These are phyloP conservation scores for Tillandsia leiboldiana DNA, from an alignment of 176 grass and related monocot species.

Conservation along the genomic window DNA sequence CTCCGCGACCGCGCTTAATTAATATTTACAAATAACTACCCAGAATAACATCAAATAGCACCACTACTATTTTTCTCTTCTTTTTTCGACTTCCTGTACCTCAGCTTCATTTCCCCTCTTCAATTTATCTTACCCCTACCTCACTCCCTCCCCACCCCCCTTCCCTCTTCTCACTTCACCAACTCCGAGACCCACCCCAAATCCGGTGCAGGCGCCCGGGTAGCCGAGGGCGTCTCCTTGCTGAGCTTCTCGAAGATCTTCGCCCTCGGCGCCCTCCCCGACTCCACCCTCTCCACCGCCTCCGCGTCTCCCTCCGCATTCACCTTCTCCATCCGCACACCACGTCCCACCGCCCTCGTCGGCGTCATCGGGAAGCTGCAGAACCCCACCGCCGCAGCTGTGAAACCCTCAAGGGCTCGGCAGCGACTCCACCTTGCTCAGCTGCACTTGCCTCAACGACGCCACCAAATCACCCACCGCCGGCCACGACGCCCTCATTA, in stretches of 20 bases:
- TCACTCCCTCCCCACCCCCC: too few species aligned
- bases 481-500: background rate
- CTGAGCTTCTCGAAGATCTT: slow-evolving; percentile 5
- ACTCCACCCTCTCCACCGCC: slow-evolving; percentile 4
- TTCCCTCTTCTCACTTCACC: too few species aligned
- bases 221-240: background rate
- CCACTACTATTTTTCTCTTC: too few species aligned
- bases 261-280: background rate
- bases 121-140: too few species aligned
- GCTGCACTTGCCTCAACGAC: slow-evolving; percentile 12
- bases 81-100: too few species aligned
- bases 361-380: slow-evolving; percentile 4
- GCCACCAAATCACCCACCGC: background rate
- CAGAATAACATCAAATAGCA: too few species aligned
- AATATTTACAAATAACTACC: too few species aligned
- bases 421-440: slow-evolving; percentile 1
- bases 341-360: background rate
- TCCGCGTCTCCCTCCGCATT: background rate
- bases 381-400: background rate
- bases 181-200: too few species aligned
- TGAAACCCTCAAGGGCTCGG: background rate
- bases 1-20: too few species aligned
- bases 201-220: background rate
- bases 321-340: background rate
- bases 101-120: too few species aligned